Evolutionary conservation across 1,139 yeast species (phyloP).

Genomic region (Yamadazyma dushanensis): DNA sequence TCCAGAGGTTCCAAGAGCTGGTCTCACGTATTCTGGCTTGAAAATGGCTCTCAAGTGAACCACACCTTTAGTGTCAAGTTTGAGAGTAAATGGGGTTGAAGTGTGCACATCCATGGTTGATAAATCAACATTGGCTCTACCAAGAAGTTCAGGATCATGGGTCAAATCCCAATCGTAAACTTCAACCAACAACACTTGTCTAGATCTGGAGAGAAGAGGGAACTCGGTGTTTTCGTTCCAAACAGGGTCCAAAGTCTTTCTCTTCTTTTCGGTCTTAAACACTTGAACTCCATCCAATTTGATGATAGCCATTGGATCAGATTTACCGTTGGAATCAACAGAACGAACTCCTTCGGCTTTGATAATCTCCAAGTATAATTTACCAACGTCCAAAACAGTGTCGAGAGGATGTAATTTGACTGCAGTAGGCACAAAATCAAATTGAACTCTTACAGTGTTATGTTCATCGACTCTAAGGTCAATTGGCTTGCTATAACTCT

Average conservation of each 20-base stretch:
- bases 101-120: conserved; percentile 46
- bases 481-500: conserved; percentile 47
- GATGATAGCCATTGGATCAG: conserved; percentile 65
- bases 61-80: conserved; percentile 62
- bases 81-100: conserved; percentile 45
- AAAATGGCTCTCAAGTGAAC: conserved; percentile 54
- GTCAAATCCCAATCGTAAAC: conserved; percentile 79
- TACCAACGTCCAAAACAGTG: conserved; percentile 67
- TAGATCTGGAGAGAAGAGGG: conserved; percentile 62
- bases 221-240: conserved; percentile 67
- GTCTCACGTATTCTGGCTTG: conserved; percentile 67
- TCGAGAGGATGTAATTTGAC: conserved; percentile 56
- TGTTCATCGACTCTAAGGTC: conserved; percentile 45
- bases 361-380: conserved; percentile 53
- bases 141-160: conserved; percentile 63
- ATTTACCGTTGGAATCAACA: conserved; percentile 70
- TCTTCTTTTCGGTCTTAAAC: conserved; percentile 58
- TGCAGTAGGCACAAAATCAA: conserved; percentile 62
- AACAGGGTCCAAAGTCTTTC: conserved; percentile 65
- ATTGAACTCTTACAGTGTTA: conserved; percentile 45
- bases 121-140: conserved; percentile 51
- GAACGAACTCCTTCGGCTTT: conserved; percentile 54
- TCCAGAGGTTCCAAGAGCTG: conserved; percentile 44
- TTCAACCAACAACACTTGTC: conserved; percentile 48
- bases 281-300: conserved; percentile 54